Percentiles rank a stretch among this genome's conserved stretches.
Conservation (phyloP, 805 yeast species). For the Candida railenensis region DNA sequence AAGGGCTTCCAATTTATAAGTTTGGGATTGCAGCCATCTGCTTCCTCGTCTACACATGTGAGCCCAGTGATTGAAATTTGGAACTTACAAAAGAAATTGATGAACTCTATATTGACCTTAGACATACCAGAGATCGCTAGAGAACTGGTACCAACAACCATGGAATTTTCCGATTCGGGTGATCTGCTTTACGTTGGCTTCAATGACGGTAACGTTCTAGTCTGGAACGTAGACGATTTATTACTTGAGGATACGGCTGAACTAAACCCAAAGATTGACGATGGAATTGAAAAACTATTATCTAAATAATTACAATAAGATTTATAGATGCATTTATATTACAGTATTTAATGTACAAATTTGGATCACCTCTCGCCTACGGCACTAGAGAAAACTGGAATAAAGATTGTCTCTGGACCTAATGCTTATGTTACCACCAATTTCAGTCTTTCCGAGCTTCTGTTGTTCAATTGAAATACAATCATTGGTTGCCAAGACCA, state of each 20-base stretch:
- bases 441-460: constrained; percentile 20
- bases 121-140: constrained; percentile 1
- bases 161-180: constrained; percentile 18
- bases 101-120: constrained; percentile 17
- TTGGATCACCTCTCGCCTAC: not conserved
- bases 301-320: not conserved
- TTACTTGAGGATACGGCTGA: not conserved
- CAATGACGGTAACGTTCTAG: constrained; percentile 17
- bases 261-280: constrained; percentile 1
- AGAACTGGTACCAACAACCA: constrained; percentile 7
- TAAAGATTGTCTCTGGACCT: constrained; percentile 41
- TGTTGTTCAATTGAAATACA: constrained; percentile 64
- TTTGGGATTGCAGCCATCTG: constrained; percentile 13
- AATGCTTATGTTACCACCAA: constrained; percentile 62
- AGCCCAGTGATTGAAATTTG: constrained; percentile 24
- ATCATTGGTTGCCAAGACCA: constrained; percentile 78
- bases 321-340: not conserved
- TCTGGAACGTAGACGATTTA: constrained; percentile 12
- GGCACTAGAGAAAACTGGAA: constrained; percentile 18
- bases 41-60: constrained; percentile 1
- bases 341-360: constrained; percentile 8
- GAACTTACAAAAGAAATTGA: constrained; percentile 22
- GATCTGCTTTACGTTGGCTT: constrained; percentile 19
- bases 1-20: constrained; percentile 23
- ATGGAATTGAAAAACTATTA: not conserved